These are phyloP conservation scores for Hygrophila difformis DNA, from an alignment of 257 asterid genomes.

Conservation along the genomic window DNA sequence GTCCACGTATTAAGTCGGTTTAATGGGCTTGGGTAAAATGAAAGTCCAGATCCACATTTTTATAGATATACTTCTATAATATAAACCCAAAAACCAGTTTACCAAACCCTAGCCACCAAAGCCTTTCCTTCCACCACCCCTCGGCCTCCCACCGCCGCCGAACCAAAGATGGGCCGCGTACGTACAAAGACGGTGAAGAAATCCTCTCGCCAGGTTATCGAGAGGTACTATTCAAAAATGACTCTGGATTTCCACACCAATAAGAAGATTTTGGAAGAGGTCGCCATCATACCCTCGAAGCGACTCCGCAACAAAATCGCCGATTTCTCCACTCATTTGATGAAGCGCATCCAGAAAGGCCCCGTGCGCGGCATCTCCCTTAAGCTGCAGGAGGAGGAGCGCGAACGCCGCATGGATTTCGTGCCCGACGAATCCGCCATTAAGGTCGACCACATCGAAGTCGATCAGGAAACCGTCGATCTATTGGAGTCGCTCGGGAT, in stretches of 20 bases:
- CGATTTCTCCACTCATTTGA: conserved; percentile 60
- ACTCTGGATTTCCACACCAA: conserved; percentile 63
- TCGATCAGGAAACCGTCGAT: conserved; percentile 62
- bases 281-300: too few species aligned
- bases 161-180: conserved; percentile 61
- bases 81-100: too few species aligned
- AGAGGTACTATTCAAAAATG: conserved; percentile 55
- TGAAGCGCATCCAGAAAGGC: conserved; percentile 70
- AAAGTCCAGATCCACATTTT: too few species aligned
- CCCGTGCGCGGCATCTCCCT: conserved; percentile 65
- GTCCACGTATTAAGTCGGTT: too few species aligned
- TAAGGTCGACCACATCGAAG: conserved; percentile 44
- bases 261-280: conserved; percentile 61
- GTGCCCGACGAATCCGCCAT: conserved; percentile 63
- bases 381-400: conserved; percentile 72
- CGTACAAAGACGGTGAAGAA: conserved; percentile 77
- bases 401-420: conserved; percentile 78
- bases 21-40: too few species aligned
- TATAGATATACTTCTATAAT: too few species aligned
- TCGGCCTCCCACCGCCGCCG: conserved; percentile 9
- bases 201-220: conserved; percentile 59
- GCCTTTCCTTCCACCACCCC: conserved; percentile 12
- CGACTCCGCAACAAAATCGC: conserved; percentile 77
- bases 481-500: conserved; percentile 48
- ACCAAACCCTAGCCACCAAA: too few species aligned